Evolutionary conservation across 1,284 basidiomycete genomes (phyloP), one percentile per base, ranked within the genome.

Genomic region (Sporisorium reilianum): DNA sequence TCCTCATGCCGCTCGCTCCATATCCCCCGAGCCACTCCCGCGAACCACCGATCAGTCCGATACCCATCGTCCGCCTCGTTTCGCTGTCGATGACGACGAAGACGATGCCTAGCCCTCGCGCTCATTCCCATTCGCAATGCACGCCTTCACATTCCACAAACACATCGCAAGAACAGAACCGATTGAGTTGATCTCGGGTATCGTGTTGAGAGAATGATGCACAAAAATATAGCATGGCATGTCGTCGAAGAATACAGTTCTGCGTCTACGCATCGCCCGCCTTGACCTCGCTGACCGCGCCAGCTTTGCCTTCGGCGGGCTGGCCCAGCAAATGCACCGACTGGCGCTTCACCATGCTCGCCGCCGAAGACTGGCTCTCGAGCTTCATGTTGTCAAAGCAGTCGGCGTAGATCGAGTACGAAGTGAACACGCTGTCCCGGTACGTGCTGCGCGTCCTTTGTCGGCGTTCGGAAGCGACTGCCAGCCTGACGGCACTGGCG

Each of bases 341-440:
- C 25, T 66, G 64, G 26, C 71, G 65, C 55, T 74, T 74, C 41
- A 74, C 55, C 65, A 74, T 74, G 65, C 61, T 68, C n/a, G 71
- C 61, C 5, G 71, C 71, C 4, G 71, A 74, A 26, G 64, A 50
- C 64, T 73, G 70, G 42, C 70, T 73, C 22, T 68, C 73, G 36
- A 75, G 64, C 55, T 66, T 66, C 60, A 75, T 67, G 46, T 62
- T 70, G 69, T 76, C 73, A 28, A 76, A 62, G 49, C 64, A 68
- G 61, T 76, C 73, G 23, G 73, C 68, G 40, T 76, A 76, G 68
- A 76, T 72, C 61, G 73, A 76, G 51, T 76, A 76, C 44, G 68
- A 72, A 18, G 68, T 72, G 44, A 72, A 76, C 9, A 76, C 68
- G 50, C 73, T 76, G 44, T 76, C 73, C 6, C 73, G 45, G 40